Base-by-base conservation (phyloP, 23 red algal species). In the Gracilariopsis chorda region DNA sequence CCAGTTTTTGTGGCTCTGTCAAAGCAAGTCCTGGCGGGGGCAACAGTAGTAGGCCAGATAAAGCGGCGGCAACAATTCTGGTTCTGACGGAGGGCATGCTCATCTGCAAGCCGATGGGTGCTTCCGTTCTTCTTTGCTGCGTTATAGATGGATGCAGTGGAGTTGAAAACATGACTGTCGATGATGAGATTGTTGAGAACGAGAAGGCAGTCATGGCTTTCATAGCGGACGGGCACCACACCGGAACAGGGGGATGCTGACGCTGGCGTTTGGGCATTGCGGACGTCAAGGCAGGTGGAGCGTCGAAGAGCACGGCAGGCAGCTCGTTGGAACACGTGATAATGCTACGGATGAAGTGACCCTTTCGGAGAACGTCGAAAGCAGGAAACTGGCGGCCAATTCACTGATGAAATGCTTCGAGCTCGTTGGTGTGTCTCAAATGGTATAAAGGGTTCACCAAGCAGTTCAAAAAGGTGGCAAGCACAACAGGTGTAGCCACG, bases 1-100 rank as follows among this genome's bases (percentile, higher is more conserved):
- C 91, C 29, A 95, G 67, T 48, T 86, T 89, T 68, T 99, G 97
- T 21, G 75, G 59, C 53, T 91, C 88, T 23, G 88, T 91, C 53
- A 91, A 32, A 0, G 88, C 88, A 25, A 73, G 3, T 23, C 28
- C 28, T 20, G 7, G 1, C 1, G 4, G 67, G 28, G 67, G 67
- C 9, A 73, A 25, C 42, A 73, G 67, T 45, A 73, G 67, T 11
- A 73, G 37, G 4, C 67, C 67, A 73, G 67, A 73, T 28, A 73
- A 17, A 20, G 47, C 67, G 24, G 67, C 67, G 47, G 67, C 67
- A n/a, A 46, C 20, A 23, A 73, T 73, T 73, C 47, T 36, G 13
- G 67, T 73, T 36, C 47, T 73, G 30, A 24, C 13, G 24, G 23
- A 45, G 4, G 11, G 39, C 3, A 23, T 42, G 29, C 67, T 46